Conservation (phyloP, 1,284 basidiomycete genomes). For the Trametes versicolor region DNA sequence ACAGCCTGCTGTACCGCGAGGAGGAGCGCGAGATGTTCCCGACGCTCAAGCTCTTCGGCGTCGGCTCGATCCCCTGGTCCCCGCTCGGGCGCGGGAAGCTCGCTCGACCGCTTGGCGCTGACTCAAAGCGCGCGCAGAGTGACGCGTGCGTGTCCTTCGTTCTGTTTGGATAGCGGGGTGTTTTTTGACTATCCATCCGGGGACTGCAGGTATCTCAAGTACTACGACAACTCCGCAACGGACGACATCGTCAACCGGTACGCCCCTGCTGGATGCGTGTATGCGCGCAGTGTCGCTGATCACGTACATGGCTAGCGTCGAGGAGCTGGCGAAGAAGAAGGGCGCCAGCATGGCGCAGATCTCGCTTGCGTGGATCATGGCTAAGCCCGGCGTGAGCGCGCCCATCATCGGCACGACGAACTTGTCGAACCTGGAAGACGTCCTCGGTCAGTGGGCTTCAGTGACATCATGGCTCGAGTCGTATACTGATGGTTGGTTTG, state of each 20-base stretch:
- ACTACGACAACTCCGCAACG: conserved; percentile 10
- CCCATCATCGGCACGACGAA: conserved; percentile 63
- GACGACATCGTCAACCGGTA: conserved; percentile 13
- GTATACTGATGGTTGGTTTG: conserved; percentile 9
- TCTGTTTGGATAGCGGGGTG: conserved; percentile 5
- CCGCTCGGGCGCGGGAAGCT: conserved; percentile 52
- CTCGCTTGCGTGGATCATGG: conserved; percentile 55
- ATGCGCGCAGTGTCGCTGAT: background rate
- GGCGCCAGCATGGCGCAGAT: conserved; percentile 42
- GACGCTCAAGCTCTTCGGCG: conserved; percentile 43
- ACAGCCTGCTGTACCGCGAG: conserved; percentile 55
- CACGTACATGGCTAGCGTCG: conserved; percentile 41
- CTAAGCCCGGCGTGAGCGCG: conserved; percentile 52
- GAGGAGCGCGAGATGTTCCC: conserved; percentile 63
- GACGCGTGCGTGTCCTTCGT: conserved; percentile 27
- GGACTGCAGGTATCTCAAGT: conserved; percentile 12
- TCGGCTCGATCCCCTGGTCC: conserved; percentile 55
- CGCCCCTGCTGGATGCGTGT: background rate
- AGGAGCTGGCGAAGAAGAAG: conserved; percentile 54
- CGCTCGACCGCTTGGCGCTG: conserved; percentile 43
- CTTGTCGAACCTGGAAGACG: conserved; percentile 57
- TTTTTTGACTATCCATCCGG: conserved; percentile 44
- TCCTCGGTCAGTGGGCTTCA: conserved; percentile 48
- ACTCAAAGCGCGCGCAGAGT: conserved; percentile 38
- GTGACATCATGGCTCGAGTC: no score